These are phyloP conservation scores for Tylopilus intermedius DNA, from an alignment of 768 basidiomycete genomes.

Conservation along the genomic window DNA sequence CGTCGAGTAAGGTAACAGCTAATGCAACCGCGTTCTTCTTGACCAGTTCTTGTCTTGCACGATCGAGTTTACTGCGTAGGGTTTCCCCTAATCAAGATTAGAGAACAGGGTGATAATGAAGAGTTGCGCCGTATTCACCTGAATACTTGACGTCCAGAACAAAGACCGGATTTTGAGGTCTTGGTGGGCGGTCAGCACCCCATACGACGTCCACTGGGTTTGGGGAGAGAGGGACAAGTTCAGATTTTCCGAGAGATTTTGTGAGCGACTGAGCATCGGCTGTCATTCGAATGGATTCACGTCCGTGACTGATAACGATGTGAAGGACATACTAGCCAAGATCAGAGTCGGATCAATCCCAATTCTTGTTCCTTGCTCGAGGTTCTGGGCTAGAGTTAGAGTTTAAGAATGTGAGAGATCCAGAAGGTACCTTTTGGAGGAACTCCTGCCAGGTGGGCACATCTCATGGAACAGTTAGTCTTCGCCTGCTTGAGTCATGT, in stretches of 20 bases:
- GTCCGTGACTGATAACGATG: slow-evolving; percentile 10
- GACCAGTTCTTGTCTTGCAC: slow-evolving; percentile 61
- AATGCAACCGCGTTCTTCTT: slow-evolving; percentile 54
- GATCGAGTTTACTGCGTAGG: slow-evolving; percentile 60
- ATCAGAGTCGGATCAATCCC: slow-evolving; percentile 83
- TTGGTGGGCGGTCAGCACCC: slow-evolving; percentile 57
- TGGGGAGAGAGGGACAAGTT: slow-evolving; percentile 55
- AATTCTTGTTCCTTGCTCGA: slow-evolving; percentile 58
- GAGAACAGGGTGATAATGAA: not conserved
- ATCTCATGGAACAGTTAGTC: slow-evolving; percentile 40
- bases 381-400: slow-evolving; percentile 39
- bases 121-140: slow-evolving; percentile 35
- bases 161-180: slow-evolving; percentile 65
- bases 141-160: slow-evolving; percentile 71
- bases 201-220: slow-evolving; percentile 84
- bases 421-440: slow-evolving; percentile 53
- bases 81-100: slow-evolving; percentile 44
- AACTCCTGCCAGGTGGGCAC: slow-evolving; percentile 91
- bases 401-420: not conserved
- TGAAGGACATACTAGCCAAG: slow-evolving; percentile 45
- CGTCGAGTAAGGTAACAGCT: slow-evolving; percentile 86
- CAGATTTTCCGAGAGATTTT: slow-evolving; percentile 55
- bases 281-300: slow-evolving; percentile 21
- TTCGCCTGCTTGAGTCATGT: slow-evolving; percentile 2
- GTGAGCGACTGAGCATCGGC: slow-evolving; percentile 62